Conservation (phyloP, 2,329 filamentous ascomycete species). For the Pyricularia sp. region DNA sequence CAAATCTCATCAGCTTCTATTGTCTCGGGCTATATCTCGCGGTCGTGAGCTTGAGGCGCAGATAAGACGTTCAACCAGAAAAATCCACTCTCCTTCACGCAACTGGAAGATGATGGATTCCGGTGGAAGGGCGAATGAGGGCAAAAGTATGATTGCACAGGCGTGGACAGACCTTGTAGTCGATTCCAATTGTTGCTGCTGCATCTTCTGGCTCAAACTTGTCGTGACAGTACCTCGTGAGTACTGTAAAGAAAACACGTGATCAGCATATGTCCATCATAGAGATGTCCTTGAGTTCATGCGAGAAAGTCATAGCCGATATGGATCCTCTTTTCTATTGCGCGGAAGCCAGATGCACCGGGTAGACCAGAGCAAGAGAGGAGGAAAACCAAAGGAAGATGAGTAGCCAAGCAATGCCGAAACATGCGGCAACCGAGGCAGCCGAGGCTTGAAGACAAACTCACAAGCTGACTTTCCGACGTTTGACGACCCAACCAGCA, state of each 20-base stretch:
- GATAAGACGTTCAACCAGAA: neutral
- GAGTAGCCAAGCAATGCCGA: neutral
- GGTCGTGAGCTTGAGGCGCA: neutral
- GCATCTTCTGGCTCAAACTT: constrained; percentile 46
- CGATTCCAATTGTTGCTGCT: constrained; percentile 46
- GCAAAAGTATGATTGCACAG: neutral
- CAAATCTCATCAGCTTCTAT: neutral
- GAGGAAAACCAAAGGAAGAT: neutral
- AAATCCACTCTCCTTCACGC: neutral
- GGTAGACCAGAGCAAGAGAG: neutral
- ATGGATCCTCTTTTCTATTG: neutral
- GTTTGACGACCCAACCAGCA: constrained; percentile 46
- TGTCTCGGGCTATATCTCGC: neutral
- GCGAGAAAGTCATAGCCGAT: neutral
- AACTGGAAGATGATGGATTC: neutral
- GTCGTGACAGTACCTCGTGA: constrained; percentile 46
- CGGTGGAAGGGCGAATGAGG: neutral
- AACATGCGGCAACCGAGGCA: neutral
- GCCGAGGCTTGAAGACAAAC: constrained; percentile 13
- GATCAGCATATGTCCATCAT: neutral
- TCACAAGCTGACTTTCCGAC: constrained; percentile 46
- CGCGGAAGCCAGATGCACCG: neutral
- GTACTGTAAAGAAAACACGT: constrained; percentile 24
- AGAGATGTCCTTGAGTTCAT: neutral
- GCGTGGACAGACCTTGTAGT: constrained; percentile 36